Conservation (phyloP, 1,284 basidiomycete species). For the Boletus hoseneyae region DNA sequence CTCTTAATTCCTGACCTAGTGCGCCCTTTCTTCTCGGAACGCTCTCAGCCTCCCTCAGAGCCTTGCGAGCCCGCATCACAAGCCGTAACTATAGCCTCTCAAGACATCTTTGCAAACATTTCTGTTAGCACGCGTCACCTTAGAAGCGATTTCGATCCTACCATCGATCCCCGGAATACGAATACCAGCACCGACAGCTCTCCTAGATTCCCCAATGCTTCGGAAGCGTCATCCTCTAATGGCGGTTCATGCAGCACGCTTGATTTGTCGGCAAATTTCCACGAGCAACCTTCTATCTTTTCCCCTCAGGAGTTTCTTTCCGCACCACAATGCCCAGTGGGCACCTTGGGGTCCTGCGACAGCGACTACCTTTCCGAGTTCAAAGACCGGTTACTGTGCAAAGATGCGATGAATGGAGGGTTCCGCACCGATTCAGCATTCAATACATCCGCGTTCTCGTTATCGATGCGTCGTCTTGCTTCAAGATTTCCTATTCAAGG, state of each 20-base stretch:
- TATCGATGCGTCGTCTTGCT: slow-evolving; percentile 21
- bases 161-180: slow-evolving; percentile 9
- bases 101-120: slow-evolving; percentile 12
- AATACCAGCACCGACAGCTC: neutral
- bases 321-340: slow-evolving; percentile 11
- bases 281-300: slow-evolving; percentile 7
- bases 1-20: slow-evolving; percentile 14
- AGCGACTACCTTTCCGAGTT: slow-evolving; percentile 16
- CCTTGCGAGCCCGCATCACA: slow-evolving; percentile 6
- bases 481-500: slow-evolving; percentile 18
- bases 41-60: slow-evolving; percentile 14
- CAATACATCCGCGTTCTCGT: slow-evolving; percentile 19
- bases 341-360: slow-evolving; percentile 1
- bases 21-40: slow-evolving; percentile 28
- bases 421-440: slow-evolving; percentile 13
- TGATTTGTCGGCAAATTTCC: slow-evolving; percentile 7
- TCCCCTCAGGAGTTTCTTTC: slow-evolving; percentile 10
- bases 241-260: neutral
- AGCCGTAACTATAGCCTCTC: slow-evolving; percentile 4
- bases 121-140: slow-evolving; percentile 10
- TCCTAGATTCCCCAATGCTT: slow-evolving; percentile 7
- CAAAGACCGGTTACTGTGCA: slow-evolving; percentile 16
- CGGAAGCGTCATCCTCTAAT: slow-evolving; percentile 7
- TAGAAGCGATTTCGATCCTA: slow-evolving; percentile 18
- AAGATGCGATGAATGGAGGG: slow-evolving; percentile 13